Base-by-base conservation (phyloP, 257 asterid species). In the Gynochthodes officinalis region DNA sequence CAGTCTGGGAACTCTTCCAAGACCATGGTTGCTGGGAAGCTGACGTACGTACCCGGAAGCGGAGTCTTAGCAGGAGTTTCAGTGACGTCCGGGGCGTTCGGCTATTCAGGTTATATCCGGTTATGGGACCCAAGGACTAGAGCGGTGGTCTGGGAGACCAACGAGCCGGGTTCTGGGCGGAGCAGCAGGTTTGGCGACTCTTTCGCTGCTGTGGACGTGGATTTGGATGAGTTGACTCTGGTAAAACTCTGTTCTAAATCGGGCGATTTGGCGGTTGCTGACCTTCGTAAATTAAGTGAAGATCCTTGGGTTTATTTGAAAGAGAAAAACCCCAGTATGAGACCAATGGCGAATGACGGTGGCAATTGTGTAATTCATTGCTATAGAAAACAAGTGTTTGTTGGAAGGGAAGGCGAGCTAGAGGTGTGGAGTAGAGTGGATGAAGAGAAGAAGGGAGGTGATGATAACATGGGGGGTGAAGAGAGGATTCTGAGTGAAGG, bases 231-330 rank as follows among this genome's bases (percentile, higher is more conserved):
- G 57, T 16, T 78, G 72, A 74, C 82, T 23, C 72, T 91, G 82
- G 91, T 94, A 74, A 94, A 94, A 77, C 74, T 94, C 40, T 91
- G 99, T 73, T 94, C 99, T 3, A 91, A 87, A 64, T 94, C 99
- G 0, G 99, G 99, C 2, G 99, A 94, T 78, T 82, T 91, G 73
- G 99, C 93, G 2, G 82, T 86, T 78, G 97, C 99, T 28, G 98
- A 91, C 75, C 71, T 94, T 61, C 85, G 96, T 11, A 91, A 83
- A 67, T 65, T 94, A 52, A 87, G 80, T 14, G 97, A 91, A 5
- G 99, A 94, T 82, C 99, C 99, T 0, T 94, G 99, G 99, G 74
- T 89, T 7, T 94, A 94, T 83, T 75, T 94, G 86, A 89, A 80
- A 55, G 99, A 94, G 85, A 88, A 85, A 72, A 94, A 94, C 64